Base-by-base conservation (phyloP, 352 stramenopile genomes). In the Globisporangium irregulare region DNA sequence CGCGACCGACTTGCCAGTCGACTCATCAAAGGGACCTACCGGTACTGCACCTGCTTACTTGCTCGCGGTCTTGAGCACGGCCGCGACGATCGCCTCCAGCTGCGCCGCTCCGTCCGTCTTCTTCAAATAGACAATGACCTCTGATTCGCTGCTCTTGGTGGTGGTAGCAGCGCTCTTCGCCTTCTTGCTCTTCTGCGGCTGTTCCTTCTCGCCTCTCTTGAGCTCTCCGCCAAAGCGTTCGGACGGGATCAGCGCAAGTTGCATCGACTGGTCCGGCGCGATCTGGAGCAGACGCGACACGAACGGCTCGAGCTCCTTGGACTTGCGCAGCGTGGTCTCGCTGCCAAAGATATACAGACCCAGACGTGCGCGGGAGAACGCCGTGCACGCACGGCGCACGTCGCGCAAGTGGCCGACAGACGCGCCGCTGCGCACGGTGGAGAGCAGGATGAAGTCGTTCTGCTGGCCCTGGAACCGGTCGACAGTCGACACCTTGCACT, bases 391-490 rank as follows among this genome's bases (percentile, higher is more conserved):
- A 64, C 96, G 91, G 55, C 96, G 86, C 27, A 97, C 81, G 79
- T 99, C 97, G 24, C 91, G 81, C 24, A 99, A 66, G 72, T 98
- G 91, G 3, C 95, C 97, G 6, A 98, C 81, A 7, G 72, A 59
- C 22, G 62, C 51, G 38, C 84, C 83, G n/a, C 93, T 99, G 36
- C 94, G 80, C 32, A 99, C 95, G 12, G 98, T 87, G 6, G 91
- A 98, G 34, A 99, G 71, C 61, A 99, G 74, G n/a, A 99, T 80
- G 68, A 93, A 96, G 73, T 99, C 94, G 70, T 97, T 98, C 71
- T 99, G 94, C 69, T 98, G 91, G 27, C 95, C 94, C 82, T 99
- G 96, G 74, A 97, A 99, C 59, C 95, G 82, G 81, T 99, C 96
- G 5, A 99, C 91, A 7, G 95, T 99, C 20, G 82, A 94, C 22